Evolutionary conservation across 2,329 filamentous ascomycete species (phyloP), one percentile per base, ranked within the genome.

Genomic region (Xylariaceae sp.): DNA sequence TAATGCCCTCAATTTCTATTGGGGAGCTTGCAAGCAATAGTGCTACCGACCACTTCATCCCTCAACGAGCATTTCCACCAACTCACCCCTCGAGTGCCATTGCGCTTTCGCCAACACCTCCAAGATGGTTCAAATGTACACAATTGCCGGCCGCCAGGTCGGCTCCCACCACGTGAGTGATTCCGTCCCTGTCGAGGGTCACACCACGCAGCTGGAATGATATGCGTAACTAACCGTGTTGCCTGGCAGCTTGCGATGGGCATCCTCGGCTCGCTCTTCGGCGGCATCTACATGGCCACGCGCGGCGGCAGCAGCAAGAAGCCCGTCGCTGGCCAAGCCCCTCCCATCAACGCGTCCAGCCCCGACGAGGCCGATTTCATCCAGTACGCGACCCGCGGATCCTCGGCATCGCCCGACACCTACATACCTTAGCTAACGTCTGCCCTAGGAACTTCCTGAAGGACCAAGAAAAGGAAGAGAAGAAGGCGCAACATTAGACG

Each of bases 301-400:
- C 56, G 61, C 31, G 67, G 72, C 40, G 56, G 64, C 54, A 65
- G 64, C 58, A 65, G 64, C 58, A 65, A 61, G 56, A 53, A 53
- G 47, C 5, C 55, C 44, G 47, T 57, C 31, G n/a, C n/a, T n/a
- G n/a, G n/a, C n/a, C 62, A 66, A 38, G 56, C 68, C 31, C 74
- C 74, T 43, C 74, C 74, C 32, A 74, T 78, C 65, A 77, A 77
- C 58, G 74, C 74, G 39, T 68, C 70, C 33, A 75, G 66, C 61
- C 65, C 72, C 50, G 74, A 77, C 54, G 74, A 78, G 64, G 72
- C 68, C 58, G 71, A 77, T 56, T 78, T 78, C 60, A 76, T 78
- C 66, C 75, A 77, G 74, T 77, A 59, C 64, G 69, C 53, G 33
- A 37, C 35, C 34, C 38, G 33, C n/a, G 32, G 14, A 42, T 36